A percentile compares a stretch with the other conserved stretches of the same genome.
phyloP scores from a whole-genome alignment of 1,284 basidiomycete species.

The Salmacisia buchloeana region DNA sequence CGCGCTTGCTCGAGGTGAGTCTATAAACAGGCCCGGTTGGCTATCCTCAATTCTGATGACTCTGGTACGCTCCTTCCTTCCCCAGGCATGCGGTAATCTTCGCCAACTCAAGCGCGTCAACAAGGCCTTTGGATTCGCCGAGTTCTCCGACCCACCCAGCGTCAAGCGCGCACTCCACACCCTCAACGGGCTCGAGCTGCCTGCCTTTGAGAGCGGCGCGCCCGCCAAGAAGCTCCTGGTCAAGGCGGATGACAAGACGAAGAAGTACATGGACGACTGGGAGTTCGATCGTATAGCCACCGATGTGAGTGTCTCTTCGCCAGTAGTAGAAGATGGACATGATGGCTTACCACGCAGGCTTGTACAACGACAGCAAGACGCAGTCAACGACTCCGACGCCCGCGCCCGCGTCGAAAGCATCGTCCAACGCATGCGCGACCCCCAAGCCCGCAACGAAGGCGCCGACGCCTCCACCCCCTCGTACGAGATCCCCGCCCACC shows the following conservation, averaged over 20 bases:
- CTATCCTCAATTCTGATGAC: neutral
- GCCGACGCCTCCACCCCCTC: neutral
- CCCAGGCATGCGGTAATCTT: slow-evolving; percentile 73
- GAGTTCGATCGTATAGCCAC: slow-evolving; percentile 70
- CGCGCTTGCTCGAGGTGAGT: slow-evolving; percentile 70
- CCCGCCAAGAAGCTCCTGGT: slow-evolving; percentile 62
- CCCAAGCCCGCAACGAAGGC: slow-evolving; percentile 64
- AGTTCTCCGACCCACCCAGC: slow-evolving; percentile 81
- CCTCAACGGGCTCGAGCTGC: slow-evolving; percentile 73
- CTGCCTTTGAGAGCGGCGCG: slow-evolving; percentile 23
- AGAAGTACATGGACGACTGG: slow-evolving; percentile 76
- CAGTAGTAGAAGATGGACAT: neutral
- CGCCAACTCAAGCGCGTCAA: slow-evolving; percentile 83
- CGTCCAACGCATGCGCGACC: slow-evolving; percentile 44
- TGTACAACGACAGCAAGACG: slow-evolving; percentile 19
- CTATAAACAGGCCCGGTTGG: neutral
- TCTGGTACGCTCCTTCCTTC: slow-evolving; percentile 6
- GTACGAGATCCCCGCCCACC: slow-evolving; percentile 79
- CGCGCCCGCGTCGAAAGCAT: slow-evolving; percentile 55
- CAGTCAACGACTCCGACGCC: slow-evolving; percentile 52
- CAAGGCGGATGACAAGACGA: slow-evolving; percentile 89
- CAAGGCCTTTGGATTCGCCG: slow-evolving; percentile 90
- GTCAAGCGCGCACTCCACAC: slow-evolving; percentile 74
- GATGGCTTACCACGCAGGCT: neutral
- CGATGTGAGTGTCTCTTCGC: slow-evolving; percentile 59